Evolutionary conservation across 108 stramenopile species (phyloP), one percentile per base, ranked within the genome.

Genomic region (Nannochloropsis oceanica): DNA sequence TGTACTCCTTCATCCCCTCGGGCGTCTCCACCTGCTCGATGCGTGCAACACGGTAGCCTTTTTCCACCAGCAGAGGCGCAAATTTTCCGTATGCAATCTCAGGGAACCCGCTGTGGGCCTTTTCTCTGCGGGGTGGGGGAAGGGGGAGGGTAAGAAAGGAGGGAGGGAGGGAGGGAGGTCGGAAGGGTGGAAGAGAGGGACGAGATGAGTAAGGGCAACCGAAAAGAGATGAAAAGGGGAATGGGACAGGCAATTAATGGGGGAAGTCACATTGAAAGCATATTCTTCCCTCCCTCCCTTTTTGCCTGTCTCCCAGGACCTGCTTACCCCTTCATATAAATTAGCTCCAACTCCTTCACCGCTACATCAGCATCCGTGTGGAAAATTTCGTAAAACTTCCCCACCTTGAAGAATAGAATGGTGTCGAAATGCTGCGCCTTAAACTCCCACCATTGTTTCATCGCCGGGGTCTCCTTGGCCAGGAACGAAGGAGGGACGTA

Each of bases 1-100:
- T 97, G 73, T 97, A 93, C 80, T 91, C 91, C 85, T 95, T 94
- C 83, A 99, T 87, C 85, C 44, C 87, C 14, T 96, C 97, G 59
- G 99, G 98, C 9, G 97, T 99, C 89, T 99, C 99, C 25, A 97
- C 97, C 90, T 99, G 99, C 92, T 99, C 99, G 43, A 99, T 96
- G 42, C 99, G 94, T 11, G 97, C 96, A 44, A 99, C 97, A 82
- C 96, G 94, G 90, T 95, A 98, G 25, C 99, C 99, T 42, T 95
- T 95, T 13, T 92, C 87, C 34, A 99, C 97, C 80, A 99, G 89
- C 79, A 87, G 90, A 44, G 93, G 93, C 42, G 94, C 92, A 80
- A 95, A 91, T 42, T 91, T 93, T 8, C 95, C 98, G 83, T 96
- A 98, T 42, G 92, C 92, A 9, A 93, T 92, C 91, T 99, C 99